Conservation (phyloP, 768 basidiomycete genomes). For the Chalciporus chontae region DNA sequence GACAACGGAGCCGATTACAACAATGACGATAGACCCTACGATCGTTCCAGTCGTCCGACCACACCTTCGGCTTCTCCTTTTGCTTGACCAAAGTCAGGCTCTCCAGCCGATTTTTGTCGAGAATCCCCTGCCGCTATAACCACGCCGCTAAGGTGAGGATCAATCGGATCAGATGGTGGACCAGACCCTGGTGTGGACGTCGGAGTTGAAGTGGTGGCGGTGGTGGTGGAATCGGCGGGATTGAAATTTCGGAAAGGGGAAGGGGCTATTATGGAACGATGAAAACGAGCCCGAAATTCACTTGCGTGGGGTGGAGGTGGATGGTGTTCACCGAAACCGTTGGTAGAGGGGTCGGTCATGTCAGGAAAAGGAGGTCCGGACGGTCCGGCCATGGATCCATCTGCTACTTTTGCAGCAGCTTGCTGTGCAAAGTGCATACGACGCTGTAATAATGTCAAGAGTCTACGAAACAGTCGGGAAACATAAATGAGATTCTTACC, state of each 20-base stretch:
- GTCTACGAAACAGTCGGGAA: neutral
- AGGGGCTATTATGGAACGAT: conserved; percentile 55
- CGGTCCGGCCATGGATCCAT: conserved; percentile 28
- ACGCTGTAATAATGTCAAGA: conserved; percentile 32
- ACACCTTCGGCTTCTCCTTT: conserved; percentile 21
- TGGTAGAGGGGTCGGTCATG: conserved; percentile 29
- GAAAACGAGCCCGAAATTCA: conserved; percentile 67
- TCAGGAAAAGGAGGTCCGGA: conserved; percentile 30
- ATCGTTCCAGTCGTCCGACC: conserved; percentile 17
- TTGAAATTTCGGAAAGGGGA: conserved; percentile 50
- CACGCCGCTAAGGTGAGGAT: conserved; percentile 29
- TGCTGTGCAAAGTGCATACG: conserved; percentile 45
- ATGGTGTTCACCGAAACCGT: conserved; percentile 27
- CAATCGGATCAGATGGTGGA: conserved; percentile 31
- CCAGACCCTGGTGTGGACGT: conserved; percentile 35
- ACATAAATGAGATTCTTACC: conserved; percentile 37
- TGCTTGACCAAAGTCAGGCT: conserved; percentile 23
- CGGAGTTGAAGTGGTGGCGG: conserved; percentile 31
- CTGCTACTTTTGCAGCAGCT: conserved; percentile 28
- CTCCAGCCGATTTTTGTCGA: conserved; percentile 23
- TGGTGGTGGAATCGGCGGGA: conserved; percentile 26
- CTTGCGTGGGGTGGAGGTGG: conserved; percentile 32
- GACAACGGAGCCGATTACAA: neutral
- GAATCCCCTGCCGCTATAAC: conserved; percentile 23
- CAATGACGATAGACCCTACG: conserved; percentile 5